These are phyloP conservation scores for Lichtheimia corymbifera DNA, from an alignment of 371 early-diverging fungal species.

Conservation along the genomic window DNA sequence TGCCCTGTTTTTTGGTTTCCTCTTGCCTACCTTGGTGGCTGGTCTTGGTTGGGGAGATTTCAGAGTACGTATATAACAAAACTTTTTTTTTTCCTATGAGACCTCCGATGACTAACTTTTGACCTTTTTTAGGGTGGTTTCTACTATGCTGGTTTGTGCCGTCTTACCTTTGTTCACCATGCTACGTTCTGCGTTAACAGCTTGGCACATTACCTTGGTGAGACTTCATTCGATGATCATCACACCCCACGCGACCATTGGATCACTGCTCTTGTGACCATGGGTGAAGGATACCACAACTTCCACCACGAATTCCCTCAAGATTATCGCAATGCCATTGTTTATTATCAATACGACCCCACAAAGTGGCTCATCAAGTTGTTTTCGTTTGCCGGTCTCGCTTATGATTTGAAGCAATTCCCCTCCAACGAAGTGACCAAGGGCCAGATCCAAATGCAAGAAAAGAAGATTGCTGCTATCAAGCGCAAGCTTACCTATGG, in stretches of 20 bases:
- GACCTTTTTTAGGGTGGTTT: constrained; percentile 71
- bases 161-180: constrained; percentile 86
- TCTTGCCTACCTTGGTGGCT: constrained; percentile 80
- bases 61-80: constrained; percentile 32
- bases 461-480: constrained; percentile 71
- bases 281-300: constrained; percentile 90
- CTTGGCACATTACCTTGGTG: constrained; percentile 84
- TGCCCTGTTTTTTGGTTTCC: constrained; percentile 71
- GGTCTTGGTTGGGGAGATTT: constrained; percentile 91
- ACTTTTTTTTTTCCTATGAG: neutral
- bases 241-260: constrained; percentile 82
- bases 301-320: constrained; percentile 96
- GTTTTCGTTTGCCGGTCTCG: constrained; percentile 69
- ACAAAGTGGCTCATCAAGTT: constrained; percentile 91
- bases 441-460: constrained; percentile 80
- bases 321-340: constrained; percentile 94
- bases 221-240: constrained; percentile 78
- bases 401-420: constrained; percentile 88
- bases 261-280: constrained; percentile 77
- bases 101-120: constrained; percentile 1
- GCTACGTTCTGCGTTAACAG: constrained; percentile 96
- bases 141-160: constrained; percentile 79
- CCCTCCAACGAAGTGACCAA: constrained; percentile 90
- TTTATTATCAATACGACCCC: constrained; percentile 91
- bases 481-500: constrained; percentile 77